Conservation (phyloP, 1,139 yeast species). For the Zygotorulaspora mrakii region DNA sequence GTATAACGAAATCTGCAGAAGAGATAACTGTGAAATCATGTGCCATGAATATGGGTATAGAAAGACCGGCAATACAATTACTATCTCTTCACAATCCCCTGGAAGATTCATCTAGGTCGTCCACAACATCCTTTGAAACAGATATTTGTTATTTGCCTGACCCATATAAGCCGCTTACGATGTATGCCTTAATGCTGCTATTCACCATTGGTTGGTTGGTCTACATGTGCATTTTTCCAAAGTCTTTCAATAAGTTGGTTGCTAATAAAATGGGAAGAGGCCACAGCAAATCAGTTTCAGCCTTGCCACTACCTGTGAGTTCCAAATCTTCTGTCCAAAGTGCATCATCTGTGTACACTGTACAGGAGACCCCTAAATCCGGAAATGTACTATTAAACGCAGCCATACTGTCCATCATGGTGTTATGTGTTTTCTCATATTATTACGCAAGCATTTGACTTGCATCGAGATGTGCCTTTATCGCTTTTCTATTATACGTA, state of each 20-base stretch:
- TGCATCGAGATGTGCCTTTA: not conserved
- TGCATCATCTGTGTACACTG: constrained; percentile 6
- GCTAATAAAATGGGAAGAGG: constrained; percentile 16
- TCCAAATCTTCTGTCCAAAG: constrained; percentile 4
- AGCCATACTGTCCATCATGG: constrained; percentile 10
- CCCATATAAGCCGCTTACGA: constrained; percentile 53
- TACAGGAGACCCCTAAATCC: constrained; percentile 14
- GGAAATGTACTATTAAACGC: constrained; percentile 14
- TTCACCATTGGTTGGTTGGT: constrained; percentile 27
- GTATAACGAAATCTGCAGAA: constrained; percentile 43
- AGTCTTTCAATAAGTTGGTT: constrained; percentile 21
- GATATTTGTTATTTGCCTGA: constrained; percentile 61
- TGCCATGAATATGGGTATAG: constrained; percentile 90
- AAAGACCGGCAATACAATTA: constrained; percentile 79
- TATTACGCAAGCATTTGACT: constrained; percentile 14
- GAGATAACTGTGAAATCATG: constrained; percentile 87
- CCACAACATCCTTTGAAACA: constrained; percentile 26
- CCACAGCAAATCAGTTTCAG: constrained; percentile 6
- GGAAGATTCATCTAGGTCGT: constrained; percentile 11
- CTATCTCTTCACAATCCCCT: constrained; percentile 60
- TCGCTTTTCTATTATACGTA: not conserved
- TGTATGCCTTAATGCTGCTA: constrained; percentile 37
- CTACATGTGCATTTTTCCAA: constrained; percentile 23
- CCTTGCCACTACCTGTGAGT: constrained; percentile 21
- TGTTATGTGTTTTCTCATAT: constrained; percentile 15